These are phyloP conservation scores for Bruguiera parviflora DNA, from an alignment of 345 rosid genomes.

Conservation along the genomic window DNA sequence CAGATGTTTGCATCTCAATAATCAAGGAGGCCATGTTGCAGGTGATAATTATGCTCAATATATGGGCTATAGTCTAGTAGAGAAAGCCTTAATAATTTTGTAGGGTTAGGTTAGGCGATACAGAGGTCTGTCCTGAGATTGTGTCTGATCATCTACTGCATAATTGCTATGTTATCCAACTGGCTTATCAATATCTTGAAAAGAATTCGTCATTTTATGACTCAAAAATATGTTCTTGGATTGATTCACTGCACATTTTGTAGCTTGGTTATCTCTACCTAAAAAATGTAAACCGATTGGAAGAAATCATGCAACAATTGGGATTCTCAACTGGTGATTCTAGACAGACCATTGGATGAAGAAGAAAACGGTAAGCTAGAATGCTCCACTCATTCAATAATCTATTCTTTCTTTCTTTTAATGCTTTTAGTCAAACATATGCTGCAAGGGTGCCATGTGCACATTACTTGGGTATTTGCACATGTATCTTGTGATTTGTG, in stretches of 20 bases:
- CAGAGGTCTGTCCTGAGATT: neutral
- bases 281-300: slow-evolving; percentile 61
- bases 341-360: slow-evolving; percentile 41
- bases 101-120: neutral
- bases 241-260: slow-evolving; percentile 8
- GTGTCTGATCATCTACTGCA: neutral
- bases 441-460: neutral
- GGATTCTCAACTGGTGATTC: slow-evolving; percentile 73
- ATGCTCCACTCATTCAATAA: neutral
- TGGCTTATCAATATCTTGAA: neutral
- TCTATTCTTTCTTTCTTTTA: neutral
- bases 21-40: neutral
- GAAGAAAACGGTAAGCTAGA: slow-evolving; percentile 35
- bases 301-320: slow-evolving; percentile 71
- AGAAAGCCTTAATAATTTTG: neutral
- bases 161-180: neutral
- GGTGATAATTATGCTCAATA: neutral
- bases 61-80: neutral
- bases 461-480: neutral
- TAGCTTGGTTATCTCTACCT: slow-evolving; percentile 85
- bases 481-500: too few species aligned
- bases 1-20: neutral
- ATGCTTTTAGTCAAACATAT: neutral
- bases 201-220: slow-evolving; percentile 1
- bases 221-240: slow-evolving; percentile 1